These are phyloP conservation scores for Penicillium sp. DNA, from an alignment of 2,329 filamentous ascomycete species.

Conservation along the genomic window DNA sequence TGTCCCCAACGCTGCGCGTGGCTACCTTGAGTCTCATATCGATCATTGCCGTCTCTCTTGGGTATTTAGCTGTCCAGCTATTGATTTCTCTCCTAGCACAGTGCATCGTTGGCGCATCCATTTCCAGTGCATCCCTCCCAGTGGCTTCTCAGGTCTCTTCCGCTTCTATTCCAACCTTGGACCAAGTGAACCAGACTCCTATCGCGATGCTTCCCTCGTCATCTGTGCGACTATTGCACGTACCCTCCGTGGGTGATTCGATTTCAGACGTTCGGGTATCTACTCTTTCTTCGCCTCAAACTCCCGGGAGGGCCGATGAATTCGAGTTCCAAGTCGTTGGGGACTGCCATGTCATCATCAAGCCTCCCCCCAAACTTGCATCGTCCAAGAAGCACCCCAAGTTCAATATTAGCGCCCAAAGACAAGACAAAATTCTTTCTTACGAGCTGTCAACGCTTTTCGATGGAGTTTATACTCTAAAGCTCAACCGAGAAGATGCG, in stretches of 20 bases:
- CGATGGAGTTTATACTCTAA: constrained; percentile 55
- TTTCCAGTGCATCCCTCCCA: constrained; percentile 21
- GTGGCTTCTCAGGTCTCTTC: constrained; percentile 17
- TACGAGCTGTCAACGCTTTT: constrained; percentile 54
- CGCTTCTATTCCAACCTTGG: constrained; percentile 22
- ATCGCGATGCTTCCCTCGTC: constrained; percentile 23
- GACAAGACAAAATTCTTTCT: constrained; percentile 42
- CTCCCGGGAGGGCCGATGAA: constrained; percentile 34
- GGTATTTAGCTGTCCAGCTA: constrained; percentile 31
- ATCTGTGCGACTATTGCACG: constrained; percentile 19
- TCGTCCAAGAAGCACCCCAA: constrained; percentile 47
- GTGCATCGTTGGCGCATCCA: constrained; percentile 24
- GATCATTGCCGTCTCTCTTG: constrained; percentile 31
- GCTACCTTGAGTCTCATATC: constrained; percentile 30
- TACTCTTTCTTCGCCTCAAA: constrained; percentile 22
- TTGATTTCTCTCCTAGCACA: constrained; percentile 28
- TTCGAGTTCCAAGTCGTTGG: constrained; percentile 58
- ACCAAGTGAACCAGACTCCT: constrained; percentile 24
- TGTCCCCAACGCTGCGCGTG: constrained; percentile 31
- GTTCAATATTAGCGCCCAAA: constrained; percentile 52
- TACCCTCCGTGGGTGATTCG: constrained; percentile 19
- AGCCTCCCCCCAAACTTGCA: constrained; percentile 47
- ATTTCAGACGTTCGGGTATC: constrained; percentile 28
- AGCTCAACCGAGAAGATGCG: constrained; percentile 52
- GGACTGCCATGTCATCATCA: constrained; percentile 55